Conservation (phyloP, 2,329 filamentous ascomycete species). For the Fusarium tuaranense region DNA sequence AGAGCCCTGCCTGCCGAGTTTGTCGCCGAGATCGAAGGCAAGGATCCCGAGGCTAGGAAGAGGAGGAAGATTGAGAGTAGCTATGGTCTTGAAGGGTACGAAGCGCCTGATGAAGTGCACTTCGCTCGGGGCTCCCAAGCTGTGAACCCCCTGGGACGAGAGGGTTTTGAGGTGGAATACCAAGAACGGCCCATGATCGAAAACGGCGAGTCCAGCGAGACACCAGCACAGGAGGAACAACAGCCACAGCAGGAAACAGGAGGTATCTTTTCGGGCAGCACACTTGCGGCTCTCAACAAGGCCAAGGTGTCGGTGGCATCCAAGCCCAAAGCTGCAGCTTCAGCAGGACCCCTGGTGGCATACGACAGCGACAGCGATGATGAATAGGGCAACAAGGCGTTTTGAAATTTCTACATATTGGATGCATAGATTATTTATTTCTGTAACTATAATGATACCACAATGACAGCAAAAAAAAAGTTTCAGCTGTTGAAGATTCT, state of each 20-base stretch:
- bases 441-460: constrained; percentile 48
- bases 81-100: constrained; percentile 91
- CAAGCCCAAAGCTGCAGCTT: constrained; percentile 64
- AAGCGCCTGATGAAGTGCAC: constrained; percentile 94
- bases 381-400: constrained; percentile 51
- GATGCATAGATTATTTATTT: constrained; percentile 40
- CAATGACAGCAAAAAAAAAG: constrained; percentile 25
- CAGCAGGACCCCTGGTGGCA: constrained; percentile 80
- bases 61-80: constrained; percentile 88
- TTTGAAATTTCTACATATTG: constrained; percentile 34
- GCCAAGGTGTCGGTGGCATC: constrained; percentile 66
- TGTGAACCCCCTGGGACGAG: constrained; percentile 68
- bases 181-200: constrained; percentile 70
- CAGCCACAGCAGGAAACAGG: constrained; percentile 53
- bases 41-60: constrained; percentile 88
- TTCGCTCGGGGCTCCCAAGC: constrained; percentile 83
- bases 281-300: constrained; percentile 80
- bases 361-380: constrained; percentile 93
- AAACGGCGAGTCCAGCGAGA: constrained; percentile 61
- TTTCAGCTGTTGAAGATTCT: constrained; percentile 84
- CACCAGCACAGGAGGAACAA: constrained; percentile 48
- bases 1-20: constrained; percentile 90
- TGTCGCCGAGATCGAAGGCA: constrained; percentile 92
- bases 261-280: constrained; percentile 85
- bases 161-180: constrained; percentile 73